These are phyloP conservation scores for Immersiella caudata DNA, from an alignment of 495 filamentous ascomycete species.

Conservation along the genomic window DNA sequence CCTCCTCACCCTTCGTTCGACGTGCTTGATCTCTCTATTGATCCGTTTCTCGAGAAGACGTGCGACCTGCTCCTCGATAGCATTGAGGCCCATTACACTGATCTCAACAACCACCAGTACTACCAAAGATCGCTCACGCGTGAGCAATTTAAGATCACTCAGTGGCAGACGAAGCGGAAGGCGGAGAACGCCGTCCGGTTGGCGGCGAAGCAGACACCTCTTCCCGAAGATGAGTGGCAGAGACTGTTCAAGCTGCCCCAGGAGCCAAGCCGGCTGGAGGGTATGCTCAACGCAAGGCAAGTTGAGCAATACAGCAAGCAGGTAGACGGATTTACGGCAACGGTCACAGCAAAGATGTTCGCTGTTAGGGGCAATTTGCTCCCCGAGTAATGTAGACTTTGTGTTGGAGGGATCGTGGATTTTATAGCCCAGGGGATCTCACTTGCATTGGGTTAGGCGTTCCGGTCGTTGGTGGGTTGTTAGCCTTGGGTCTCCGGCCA, in stretches of 20 bases:
- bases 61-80: constrained; percentile 92
- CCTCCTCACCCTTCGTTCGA: constrained; percentile 87
- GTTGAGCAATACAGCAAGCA: constrained; percentile 98
- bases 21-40: constrained; percentile 85
- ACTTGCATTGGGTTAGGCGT: constrained; percentile 40
- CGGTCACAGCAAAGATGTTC: constrained; percentile 95
- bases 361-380: constrained; percentile 77
- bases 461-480: constrained; percentile 32
- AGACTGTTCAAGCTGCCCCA: constrained; percentile 94
- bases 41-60: constrained; percentile 98
- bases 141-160: constrained; percentile 93
- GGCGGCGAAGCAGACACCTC: constrained; percentile 81
- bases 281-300: constrained; percentile 88
- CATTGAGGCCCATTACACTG: constrained; percentile 96
- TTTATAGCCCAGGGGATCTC: constrained; percentile 27
- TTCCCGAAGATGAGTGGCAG: constrained; percentile 98
- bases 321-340: constrained; percentile 94
- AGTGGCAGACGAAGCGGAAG: constrained; percentile 95
- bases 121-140: constrained; percentile 93
- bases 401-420: constrained; percentile 19
- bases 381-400: constrained; percentile 44
- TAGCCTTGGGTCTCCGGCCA: constrained; percentile 30
- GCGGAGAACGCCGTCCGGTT: constrained; percentile 84
- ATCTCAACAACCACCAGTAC: constrained; percentile 98
- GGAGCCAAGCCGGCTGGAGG: constrained; percentile 90